Base-by-base conservation (phyloP, 2,329 filamentous ascomycete genomes). In the Alternaria incomplexa region DNA sequence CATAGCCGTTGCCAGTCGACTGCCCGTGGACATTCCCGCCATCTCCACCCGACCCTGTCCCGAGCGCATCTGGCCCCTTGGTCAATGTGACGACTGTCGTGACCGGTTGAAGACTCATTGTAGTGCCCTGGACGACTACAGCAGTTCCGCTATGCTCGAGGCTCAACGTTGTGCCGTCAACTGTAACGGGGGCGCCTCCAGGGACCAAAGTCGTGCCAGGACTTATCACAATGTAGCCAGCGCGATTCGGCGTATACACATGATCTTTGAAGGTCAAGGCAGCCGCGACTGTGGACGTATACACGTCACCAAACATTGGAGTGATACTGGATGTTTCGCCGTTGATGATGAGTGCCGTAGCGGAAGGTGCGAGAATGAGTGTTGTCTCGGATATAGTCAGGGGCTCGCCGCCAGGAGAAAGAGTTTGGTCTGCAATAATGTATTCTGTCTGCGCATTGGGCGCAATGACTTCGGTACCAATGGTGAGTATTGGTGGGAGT, bases 171-270 rank as follows among this genome's bases (percentile, higher is more conserved):
- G 70, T 76, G 5, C 79, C 78, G n/a, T 71, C 65, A 3, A 79
- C 63, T 1, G 72, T 77, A 12, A 80, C 75, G 11, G 73, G 67
- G 23, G 69, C 65, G 1, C 81, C 82, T 15, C 83, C 79, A 11
- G 78, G 74, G 5, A 75, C 73, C 15, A 80, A 69, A 5, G 76
- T 79, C 15, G 73, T 68, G n/a, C 78, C 81, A 1, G 75, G 74
- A 6, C 68, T 76, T 13, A 84, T 70, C 25, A 75, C 73, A 72
- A 81, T 83, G 54, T 82, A 80, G 6, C 81, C 82, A 5, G 80
- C 80, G 12, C 80, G 78, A 63, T 84, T 82, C 5, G 80, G 78
- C 0, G 81, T 83, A 63, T 80, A 82, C 1, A 75, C 71, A 6
- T 74, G 58, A 12, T 73, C 70, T 22, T 77, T 74, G 43, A 83